These are phyloP conservation scores for Aureobasidium sp. DNA, from an alignment of 2,329 filamentous ascomycete species.

Conservation along the genomic window DNA sequence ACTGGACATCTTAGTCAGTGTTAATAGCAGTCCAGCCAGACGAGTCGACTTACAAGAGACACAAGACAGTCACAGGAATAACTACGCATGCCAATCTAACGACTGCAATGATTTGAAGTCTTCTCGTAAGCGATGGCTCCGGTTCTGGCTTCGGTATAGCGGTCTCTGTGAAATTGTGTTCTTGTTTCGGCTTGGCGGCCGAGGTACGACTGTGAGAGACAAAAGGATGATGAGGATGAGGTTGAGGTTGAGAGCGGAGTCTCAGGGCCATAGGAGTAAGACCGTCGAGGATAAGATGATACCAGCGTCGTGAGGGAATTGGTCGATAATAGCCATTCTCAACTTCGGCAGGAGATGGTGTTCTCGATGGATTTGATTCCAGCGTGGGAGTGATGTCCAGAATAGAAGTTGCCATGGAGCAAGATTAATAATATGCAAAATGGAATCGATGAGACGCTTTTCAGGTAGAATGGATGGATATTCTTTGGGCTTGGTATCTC, in stretches of 20 bases:
- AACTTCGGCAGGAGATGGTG: background rate
- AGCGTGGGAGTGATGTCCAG: background rate
- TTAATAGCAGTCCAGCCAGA: background rate
- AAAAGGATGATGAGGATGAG: background rate
- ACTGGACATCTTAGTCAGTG: slow-evolving; percentile 21
- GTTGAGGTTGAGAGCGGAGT: background rate
- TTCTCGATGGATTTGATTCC: background rate
- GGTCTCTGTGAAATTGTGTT: background rate
- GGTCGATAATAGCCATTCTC: slow-evolving; percentile 9
- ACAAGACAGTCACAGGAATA: slow-evolving; percentile 13
- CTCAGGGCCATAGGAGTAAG: background rate
- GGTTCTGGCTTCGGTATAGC: background rate
- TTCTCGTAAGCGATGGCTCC: background rate
- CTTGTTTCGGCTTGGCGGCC: background rate
- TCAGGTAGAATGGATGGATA: background rate
- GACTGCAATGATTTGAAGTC: background rate
- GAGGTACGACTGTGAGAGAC: background rate
- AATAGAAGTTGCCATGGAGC: background rate
- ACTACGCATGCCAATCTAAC: background rate
- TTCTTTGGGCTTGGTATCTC: background rate
- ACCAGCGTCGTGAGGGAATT: background rate
- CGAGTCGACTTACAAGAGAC: slow-evolving; percentile 12
- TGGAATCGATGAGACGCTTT: background rate
- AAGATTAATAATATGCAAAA: background rate
- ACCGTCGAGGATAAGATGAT: background rate